phyloP scores from a whole-genome alignment of 2,329 filamentous ascomycete genomes.

The Macrophomina tecta region DNA sequence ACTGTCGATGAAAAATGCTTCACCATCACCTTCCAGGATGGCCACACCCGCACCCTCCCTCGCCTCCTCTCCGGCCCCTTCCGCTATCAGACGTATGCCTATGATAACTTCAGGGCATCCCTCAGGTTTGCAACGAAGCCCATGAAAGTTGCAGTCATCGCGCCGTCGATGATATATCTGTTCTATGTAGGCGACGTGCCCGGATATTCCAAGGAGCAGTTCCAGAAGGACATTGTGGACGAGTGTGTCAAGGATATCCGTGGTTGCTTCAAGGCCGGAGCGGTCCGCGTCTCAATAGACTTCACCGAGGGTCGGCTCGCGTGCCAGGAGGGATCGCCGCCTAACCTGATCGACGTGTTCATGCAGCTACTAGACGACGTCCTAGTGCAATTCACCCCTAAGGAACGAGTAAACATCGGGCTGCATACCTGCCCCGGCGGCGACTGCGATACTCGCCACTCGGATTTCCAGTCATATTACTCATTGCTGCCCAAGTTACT shows the following conservation, averaged over 20 bases:
- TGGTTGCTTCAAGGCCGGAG: constrained; percentile 23
- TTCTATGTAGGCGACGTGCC: constrained; percentile 26
- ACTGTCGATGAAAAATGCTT: constrained; percentile 25
- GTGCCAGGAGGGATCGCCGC: constrained; percentile 24
- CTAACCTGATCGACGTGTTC: constrained; percentile 25
- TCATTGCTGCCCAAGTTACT: constrained; percentile 22
- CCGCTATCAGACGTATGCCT: constrained; percentile 26
- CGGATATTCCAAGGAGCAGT: constrained; percentile 25
- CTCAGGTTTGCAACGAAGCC: constrained; percentile 14
- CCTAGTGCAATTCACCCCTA: constrained; percentile 19
- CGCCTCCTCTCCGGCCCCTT: constrained; percentile 24
- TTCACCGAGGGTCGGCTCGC: constrained; percentile 27
- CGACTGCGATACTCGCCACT: constrained; percentile 25
- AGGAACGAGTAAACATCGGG: constrained; percentile 22
- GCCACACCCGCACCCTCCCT: constrained; percentile 25
- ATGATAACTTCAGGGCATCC: constrained; percentile 17
- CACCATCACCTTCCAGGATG: constrained; percentile 26
- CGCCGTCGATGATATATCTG: constrained; percentile 27
- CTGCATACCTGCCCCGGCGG: constrained; percentile 26
- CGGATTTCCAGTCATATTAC: constrained; percentile 27
- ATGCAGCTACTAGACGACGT: constrained; percentile 24
- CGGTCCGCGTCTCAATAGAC: constrained; percentile 26
- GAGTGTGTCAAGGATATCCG: constrained; percentile 27
- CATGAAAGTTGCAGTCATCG: constrained; percentile 25
- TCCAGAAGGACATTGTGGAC: constrained; percentile 23